Percentiles rank a stretch among this genome's conserved stretches.
Conservation (phyloP, 2,329 filamentous ascomycete species). For the Penicillium brevicompactum region DNA sequence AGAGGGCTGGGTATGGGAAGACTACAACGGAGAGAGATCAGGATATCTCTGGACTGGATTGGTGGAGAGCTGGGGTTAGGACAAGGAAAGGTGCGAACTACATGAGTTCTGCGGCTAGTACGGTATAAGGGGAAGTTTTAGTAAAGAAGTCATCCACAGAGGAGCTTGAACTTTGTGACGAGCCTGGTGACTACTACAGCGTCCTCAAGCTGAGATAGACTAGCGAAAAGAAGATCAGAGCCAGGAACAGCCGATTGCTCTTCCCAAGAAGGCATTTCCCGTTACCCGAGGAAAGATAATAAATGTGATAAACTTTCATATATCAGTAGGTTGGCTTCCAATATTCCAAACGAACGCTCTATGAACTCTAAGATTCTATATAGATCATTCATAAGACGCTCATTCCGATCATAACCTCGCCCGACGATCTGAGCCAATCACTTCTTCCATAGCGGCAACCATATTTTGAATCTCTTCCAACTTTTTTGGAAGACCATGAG, state of each 20-base stretch:
- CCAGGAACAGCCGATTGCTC: too few species aligned
- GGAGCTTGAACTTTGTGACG: too few species aligned
- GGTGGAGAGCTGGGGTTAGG: slow-evolving; percentile 33
- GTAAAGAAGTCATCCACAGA: too few species aligned
- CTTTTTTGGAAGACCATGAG: slow-evolving; percentile 6
- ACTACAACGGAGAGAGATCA: slow-evolving; percentile 7
- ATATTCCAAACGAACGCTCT: too few species aligned
- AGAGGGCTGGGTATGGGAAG: slow-evolving; percentile 30
- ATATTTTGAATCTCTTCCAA: background rate
- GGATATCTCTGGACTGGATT: slow-evolving; percentile 19
- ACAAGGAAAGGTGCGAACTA: background rate
- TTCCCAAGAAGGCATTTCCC: too few species aligned
- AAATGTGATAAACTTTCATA: too few species aligned
- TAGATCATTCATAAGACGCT: background rate
- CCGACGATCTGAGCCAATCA: background rate
- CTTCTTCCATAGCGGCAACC: slow-evolving; percentile 4
- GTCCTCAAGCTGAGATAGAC: too few species aligned
- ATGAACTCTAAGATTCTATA: too few species aligned
- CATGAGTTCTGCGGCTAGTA: background rate
- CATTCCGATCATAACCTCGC: background rate
- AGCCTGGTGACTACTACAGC: too few species aligned
- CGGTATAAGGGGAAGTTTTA: background rate
- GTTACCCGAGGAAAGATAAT: too few species aligned
- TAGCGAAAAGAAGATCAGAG: too few species aligned
- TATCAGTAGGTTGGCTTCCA: too few species aligned